phyloP scores from a whole-genome alignment of 1,139 yeast genomes.

The Candida buenavistaensis region DNA sequence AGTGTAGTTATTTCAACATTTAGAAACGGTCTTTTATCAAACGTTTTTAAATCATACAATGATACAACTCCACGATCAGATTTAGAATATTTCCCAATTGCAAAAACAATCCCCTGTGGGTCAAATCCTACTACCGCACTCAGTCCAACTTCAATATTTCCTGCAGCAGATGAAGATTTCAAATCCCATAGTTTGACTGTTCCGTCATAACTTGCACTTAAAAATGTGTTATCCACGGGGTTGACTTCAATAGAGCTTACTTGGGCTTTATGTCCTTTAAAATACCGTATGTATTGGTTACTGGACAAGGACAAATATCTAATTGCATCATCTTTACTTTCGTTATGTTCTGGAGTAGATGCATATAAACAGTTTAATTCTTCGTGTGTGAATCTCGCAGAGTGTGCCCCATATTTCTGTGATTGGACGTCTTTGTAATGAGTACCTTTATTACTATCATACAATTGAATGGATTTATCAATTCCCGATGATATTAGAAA shows the following conservation, averaged over 20 bases:
- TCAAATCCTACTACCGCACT: constrained; percentile 70
- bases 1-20: constrained; percentile 27
- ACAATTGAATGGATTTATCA: constrained; percentile 82
- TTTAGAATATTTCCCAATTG: constrained; percentile 52
- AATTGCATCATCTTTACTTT: constrained; percentile 60
- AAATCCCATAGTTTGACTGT: constrained; percentile 89
- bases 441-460: constrained; percentile 72
- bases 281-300: constrained; percentile 79
- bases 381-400: constrained; percentile 81
- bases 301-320: constrained; percentile 77
- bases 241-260: constrained; percentile 74
- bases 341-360: constrained; percentile 53
- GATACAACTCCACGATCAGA: constrained; percentile 48
- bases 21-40: constrained; percentile 58
- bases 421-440: constrained; percentile 68
- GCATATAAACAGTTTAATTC: constrained; percentile 78
- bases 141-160: constrained; percentile 57
- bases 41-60: constrained; percentile 60
- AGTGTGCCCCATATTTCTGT: constrained; percentile 89
- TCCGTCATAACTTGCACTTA: constrained; percentile 73
- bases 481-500: constrained; percentile 74
- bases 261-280: constrained; percentile 78
- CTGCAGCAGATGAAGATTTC: constrained; percentile 59
- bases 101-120: constrained; percentile 81
- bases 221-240: constrained; percentile 67